Percentiles rank a stretch among this genome's conserved stretches.
Conservation (phyloP, 1,139 yeast genomes). For the Yamadazyma aaseri region DNA sequence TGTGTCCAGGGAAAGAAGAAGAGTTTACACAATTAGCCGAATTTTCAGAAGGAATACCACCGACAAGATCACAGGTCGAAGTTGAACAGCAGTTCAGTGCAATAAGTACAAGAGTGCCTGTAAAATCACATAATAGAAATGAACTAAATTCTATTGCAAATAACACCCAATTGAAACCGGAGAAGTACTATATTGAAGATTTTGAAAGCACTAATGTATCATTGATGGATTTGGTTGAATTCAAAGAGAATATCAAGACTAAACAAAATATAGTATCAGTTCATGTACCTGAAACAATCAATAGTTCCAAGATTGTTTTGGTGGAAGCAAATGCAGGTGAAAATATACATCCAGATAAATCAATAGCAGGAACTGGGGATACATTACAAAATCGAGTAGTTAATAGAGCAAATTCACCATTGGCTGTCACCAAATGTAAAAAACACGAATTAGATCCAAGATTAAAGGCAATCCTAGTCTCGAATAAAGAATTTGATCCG, state of each 20-base stretch:
- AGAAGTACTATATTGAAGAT: too few relatives aligned
- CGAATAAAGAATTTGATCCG: slow-evolving; percentile 7
- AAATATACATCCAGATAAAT: too few relatives aligned
- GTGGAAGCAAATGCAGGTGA: slow-evolving; percentile 1
- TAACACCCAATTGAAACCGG: too few relatives aligned
- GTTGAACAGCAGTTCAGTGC: too few relatives aligned
- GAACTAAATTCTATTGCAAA: too few relatives aligned
- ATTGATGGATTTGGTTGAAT: slow-evolving; percentile 4
- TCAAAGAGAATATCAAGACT: slow-evolving; percentile 2
- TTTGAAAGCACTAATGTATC: background rate
- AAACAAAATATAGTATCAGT: slow-evolving; percentile 5
- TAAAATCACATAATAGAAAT: too few relatives aligned
- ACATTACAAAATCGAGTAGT: background rate
- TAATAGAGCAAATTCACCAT: background rate
- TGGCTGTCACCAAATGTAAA: background rate
- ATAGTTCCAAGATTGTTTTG: slow-evolving; percentile 10
- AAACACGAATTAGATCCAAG: slow-evolving; percentile 2
- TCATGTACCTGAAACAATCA: slow-evolving; percentile 5
- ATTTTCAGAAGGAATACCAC: too few relatives aligned
- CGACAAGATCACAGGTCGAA: too few relatives aligned
- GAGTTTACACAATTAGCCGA: too few relatives aligned
- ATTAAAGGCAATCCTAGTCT: slow-evolving; percentile 3
- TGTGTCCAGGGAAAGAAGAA: too few relatives aligned
- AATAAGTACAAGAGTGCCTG: too few relatives aligned
- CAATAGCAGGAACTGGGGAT: too few relatives aligned